phyloP scores from a whole-genome alignment of 2,329 filamentous ascomycete species.

The Aaosphaeria arxii region DNA sequence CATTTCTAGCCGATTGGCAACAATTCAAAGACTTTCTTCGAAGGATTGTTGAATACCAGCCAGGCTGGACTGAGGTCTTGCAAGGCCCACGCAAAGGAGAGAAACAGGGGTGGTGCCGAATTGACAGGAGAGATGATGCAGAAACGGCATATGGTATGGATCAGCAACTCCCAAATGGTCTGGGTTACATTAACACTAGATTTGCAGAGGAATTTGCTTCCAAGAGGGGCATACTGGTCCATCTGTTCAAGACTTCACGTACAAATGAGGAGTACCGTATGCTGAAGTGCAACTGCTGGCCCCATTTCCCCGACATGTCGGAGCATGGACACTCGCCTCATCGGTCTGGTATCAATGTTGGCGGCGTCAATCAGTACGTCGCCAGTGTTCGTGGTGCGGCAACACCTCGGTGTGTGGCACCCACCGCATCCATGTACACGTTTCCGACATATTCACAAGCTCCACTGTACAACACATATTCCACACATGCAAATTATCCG shows the following conservation, averaged over 20 bases:
- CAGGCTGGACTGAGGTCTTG: conserved; percentile 36
- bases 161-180: no score
- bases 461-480: background rate
- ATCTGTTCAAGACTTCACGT: conserved; percentile 30
- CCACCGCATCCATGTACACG: conserved; percentile 16
- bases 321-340: conserved; percentile 24
- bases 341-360: conserved; percentile 28
- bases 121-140: conserved; percentile 33
- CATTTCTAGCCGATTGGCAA: conserved; percentile 31
- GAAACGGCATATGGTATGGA: conserved; percentile 30
- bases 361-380: conserved; percentile 20
- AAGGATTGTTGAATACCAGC: conserved; percentile 30
- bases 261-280: conserved; percentile 23
- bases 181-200: no score
- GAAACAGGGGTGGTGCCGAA: conserved; percentile 34
- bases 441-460: conserved; percentile 10
- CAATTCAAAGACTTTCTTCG: conserved; percentile 38
- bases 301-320: conserved; percentile 19
- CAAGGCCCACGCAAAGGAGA: conserved; percentile 23
- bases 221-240: conserved; percentile 22
- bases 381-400: conserved; percentile 6
- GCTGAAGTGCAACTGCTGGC: conserved; percentile 34
- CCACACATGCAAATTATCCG: no score
- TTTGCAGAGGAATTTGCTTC: no score
- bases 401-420: conserved; percentile 13